These are phyloP conservation scores for Cladosporium velox DNA, from an alignment of 2,329 filamentous ascomycete genomes.

Conservation along the genomic window DNA sequence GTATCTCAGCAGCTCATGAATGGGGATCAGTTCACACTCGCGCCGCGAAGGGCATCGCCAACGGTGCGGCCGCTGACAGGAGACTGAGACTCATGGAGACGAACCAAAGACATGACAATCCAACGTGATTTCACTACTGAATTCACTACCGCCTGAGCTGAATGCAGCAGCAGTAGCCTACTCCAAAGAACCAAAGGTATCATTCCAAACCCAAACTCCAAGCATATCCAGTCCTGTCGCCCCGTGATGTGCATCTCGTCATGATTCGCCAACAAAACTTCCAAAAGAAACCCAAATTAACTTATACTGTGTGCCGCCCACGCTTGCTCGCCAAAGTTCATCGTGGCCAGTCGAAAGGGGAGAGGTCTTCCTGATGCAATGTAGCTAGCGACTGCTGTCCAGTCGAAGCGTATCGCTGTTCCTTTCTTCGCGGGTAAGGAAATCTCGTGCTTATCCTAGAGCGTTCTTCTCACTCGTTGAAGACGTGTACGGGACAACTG, in stretches of 20 bases:
- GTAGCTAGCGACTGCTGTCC: not conserved
- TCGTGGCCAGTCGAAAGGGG: not conserved
- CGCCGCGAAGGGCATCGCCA: not conserved
- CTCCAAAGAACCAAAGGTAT: not conserved
- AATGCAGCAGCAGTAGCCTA: not conserved
- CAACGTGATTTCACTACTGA: not conserved
- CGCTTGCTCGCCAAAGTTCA: not conserved
- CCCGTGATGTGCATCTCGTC: not conserved
- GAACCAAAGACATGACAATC: not conserved
- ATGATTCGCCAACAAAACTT: not conserved
- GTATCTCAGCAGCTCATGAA: too few relatives aligned
- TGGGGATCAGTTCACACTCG: not conserved
- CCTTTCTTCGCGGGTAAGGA: not conserved
- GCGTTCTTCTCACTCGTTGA: conserved; percentile 36
- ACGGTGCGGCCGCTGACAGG: not conserved
- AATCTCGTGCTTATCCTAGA: not conserved
- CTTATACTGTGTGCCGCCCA: not conserved
- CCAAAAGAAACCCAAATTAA: not conserved
- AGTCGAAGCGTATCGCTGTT: not conserved
- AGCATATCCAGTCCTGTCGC: not conserved
- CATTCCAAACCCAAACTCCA: not conserved
- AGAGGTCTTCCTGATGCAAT: not conserved
- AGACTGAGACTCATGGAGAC: not conserved
- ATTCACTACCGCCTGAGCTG: not conserved
- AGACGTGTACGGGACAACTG: conserved; percentile 63